Evolutionary conservation across 2,329 filamentous ascomycete genomes (phyloP).

Genomic region (Pseudodiploospora longispora): DNA sequence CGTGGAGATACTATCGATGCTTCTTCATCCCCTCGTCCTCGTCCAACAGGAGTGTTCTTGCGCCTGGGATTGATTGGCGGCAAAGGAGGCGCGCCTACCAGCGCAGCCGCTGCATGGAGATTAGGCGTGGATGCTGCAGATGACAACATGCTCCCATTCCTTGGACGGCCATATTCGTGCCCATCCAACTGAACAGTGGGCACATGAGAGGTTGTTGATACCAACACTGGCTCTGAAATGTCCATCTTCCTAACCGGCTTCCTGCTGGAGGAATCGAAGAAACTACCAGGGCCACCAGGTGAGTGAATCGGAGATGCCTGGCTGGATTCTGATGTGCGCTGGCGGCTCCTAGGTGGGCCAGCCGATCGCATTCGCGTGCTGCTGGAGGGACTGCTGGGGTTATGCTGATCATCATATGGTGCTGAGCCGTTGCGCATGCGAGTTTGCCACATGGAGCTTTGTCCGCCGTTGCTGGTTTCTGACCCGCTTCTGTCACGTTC

Average conservation of each 20-base stretch:
- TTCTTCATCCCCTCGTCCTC: constrained; percentile 28
- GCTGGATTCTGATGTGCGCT: constrained; percentile 6
- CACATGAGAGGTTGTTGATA: constrained; percentile 37
- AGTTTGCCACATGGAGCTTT: constrained; percentile 32
- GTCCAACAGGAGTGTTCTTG: constrained; percentile 32
- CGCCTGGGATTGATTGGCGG: constrained; percentile 53
- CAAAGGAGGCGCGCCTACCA: constrained; percentile 35
- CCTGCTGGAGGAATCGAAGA: constrained; percentile 17
- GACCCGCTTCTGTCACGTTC: constrained; percentile 49
- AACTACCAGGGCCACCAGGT: neutral
- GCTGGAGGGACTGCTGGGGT: constrained; percentile 5
- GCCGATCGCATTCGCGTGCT: constrained; percentile 1
- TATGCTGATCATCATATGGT: constrained; percentile 27
- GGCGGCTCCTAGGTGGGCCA: neutral
- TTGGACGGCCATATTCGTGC: constrained; percentile 20
- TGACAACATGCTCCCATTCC: constrained; percentile 26
- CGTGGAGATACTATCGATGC: constrained; percentile 11
- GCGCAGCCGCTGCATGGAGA: constrained; percentile 22
- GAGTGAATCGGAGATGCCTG: constrained; percentile 7
- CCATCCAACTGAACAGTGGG: constrained; percentile 31
- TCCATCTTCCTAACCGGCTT: constrained; percentile 38
- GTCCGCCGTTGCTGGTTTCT: constrained; percentile 41
- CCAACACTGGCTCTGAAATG: constrained; percentile 42
- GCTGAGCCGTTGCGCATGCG: constrained; percentile 26
- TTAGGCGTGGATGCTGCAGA: constrained; percentile 28